A percentile compares a stretch with the other conserved stretches of the same genome.
Evolutionary conservation across 2,329 filamentous ascomycete genomes (phyloP).

Genomic region (Talaromyces sp.): DNA sequence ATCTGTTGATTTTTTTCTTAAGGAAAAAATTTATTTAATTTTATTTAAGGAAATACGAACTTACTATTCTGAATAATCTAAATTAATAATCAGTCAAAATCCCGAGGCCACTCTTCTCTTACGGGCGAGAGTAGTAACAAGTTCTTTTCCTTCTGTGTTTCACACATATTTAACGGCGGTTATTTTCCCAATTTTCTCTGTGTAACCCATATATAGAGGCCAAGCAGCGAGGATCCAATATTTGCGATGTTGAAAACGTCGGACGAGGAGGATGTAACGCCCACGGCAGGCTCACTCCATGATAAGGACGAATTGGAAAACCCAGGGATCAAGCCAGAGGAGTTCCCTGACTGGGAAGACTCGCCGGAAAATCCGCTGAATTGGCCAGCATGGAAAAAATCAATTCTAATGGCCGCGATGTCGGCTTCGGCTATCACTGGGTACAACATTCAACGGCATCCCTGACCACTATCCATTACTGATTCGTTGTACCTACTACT

Average conservation of each 20-base stretch:
- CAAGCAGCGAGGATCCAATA: not conserved
- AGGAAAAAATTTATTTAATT: too few relatives aligned
- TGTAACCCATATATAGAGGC: not conserved
- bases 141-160: not conserved
- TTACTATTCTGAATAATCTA: not conserved
- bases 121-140: not conserved
- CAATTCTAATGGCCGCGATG: not conserved
- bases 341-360: not conserved
- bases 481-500: not conserved
- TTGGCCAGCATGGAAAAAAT: conserved; percentile 3
- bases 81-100: not conserved
- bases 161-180: not conserved
- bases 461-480: not conserved
- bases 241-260: not conserved
- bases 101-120: not conserved
- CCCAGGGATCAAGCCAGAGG: not conserved
- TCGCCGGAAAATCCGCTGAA: conserved; percentile 2
- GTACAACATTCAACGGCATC: not conserved
- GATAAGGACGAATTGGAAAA: not conserved
- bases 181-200: not conserved
- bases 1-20: not conserved
- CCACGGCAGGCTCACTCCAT: not conserved
- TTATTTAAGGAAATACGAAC: not conserved
- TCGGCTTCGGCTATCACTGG: not conserved
- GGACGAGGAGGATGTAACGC: not conserved